Percentiles rank a stretch among this genome's conserved stretches.
Conservation (phyloP, 768 basidiomycete species). For the Tylopilus rubrobrunneus region DNA sequence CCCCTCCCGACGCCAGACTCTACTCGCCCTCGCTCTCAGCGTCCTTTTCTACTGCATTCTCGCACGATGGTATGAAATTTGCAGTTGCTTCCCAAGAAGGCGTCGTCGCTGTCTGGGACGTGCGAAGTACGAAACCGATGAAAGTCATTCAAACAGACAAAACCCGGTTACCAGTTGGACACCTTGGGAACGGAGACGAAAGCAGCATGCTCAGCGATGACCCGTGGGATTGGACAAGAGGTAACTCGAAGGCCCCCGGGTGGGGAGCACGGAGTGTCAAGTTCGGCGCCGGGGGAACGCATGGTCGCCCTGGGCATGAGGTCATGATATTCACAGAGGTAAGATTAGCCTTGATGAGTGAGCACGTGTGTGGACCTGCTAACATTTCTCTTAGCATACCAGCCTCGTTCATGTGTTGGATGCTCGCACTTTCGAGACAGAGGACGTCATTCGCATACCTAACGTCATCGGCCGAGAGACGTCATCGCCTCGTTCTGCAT, state of each 20-base stretch:
- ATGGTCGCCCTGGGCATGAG: constrained; percentile 54
- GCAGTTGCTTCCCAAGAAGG: constrained; percentile 84
- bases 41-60: constrained; percentile 79
- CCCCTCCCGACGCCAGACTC: constrained; percentile 46
- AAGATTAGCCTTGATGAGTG: constrained; percentile 15
- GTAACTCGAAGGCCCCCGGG: constrained; percentile 58
- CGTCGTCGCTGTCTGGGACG: constrained; percentile 78
- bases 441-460: constrained; percentile 63
- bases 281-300: constrained; percentile 62
- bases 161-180: constrained; percentile 28
- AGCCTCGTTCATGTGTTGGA: constrained; percentile 80
- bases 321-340: constrained; percentile 91
- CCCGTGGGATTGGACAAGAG: constrained; percentile 65
- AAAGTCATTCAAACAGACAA: constrained; percentile 62
- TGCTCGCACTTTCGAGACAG: constrained; percentile 78
- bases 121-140: constrained; percentile 66
- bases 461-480: constrained; percentile 25
- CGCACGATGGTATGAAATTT: constrained; percentile 70
- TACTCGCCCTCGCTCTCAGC: constrained; percentile 51
- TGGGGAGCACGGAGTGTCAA: constrained; percentile 88
- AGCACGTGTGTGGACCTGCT: background rate
- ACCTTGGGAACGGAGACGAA: constrained; percentile 36
- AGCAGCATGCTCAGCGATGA: constrained; percentile 59
- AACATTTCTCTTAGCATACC: constrained; percentile 56
- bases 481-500: constrained; percentile 10